Base-by-base conservation (phyloP, 140 eudicot species). In the Senecio squalidus region DNA sequence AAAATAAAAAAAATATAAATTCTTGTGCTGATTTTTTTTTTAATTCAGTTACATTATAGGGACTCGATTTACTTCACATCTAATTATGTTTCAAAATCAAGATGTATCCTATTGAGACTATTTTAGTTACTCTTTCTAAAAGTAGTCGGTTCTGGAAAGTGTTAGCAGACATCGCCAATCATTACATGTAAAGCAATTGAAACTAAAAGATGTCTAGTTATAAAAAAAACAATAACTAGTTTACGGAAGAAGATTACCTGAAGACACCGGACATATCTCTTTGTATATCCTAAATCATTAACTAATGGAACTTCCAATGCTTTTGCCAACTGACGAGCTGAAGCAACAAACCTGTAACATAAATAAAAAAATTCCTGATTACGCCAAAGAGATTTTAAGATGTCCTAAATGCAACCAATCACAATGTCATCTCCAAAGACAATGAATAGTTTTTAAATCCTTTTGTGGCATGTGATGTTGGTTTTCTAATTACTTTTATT, bases 241-340 rank as follows among this genome's bases (percentile, higher is more conserved):
- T 39, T 40, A 54, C 39, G 14, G 20, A 22, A 50, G 36, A 24
- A 46, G 10, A 34, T 27, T 70, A 91, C 98, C 98, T 92, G 98
- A 64, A 92, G 93, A 75, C 98, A 92, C 17, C 98, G 86, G 24
- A 92, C 98, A 51, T 92, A 92, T 92, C 98, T 80, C 76, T 92
- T 92, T 30, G 98, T 92, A 66, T 92, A 92, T 70, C 98, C 98
- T 76, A 93, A 82, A 71, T 93, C 99, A 78, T 93, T 93, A 53
- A 93, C 99, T 64, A 93, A 71, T 9, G 99, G 98, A 49, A 87
- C 96, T 74, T 92, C 98, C 95, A 92, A 76, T 8, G 95, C 94
- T 76, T 92, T 92, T 47, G 95, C 95, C 76, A 92, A 62, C 70
- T 92, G 95, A 58, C 96, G 95, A 63, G 95, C 96, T 49, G 98